Evolutionary conservation across 495 filamentous ascomycete species (phyloP).

Genomic region (Tuber aestivum): DNA sequence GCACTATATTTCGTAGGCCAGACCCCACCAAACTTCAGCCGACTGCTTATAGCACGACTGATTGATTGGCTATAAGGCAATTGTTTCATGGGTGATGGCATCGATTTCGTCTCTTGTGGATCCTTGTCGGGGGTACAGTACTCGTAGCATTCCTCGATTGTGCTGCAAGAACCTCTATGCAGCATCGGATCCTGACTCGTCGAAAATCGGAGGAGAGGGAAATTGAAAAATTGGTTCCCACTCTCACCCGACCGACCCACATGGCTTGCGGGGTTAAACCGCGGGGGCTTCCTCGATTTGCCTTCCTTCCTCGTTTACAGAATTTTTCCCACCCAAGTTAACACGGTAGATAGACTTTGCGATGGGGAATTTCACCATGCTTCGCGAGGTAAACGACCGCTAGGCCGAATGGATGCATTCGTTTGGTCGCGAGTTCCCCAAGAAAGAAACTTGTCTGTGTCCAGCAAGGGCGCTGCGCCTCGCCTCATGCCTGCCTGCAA

Average conservation of each 20-base stretch:
- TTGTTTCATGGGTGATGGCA: neutral
- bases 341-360: neutral
- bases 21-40: neutral
- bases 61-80: neutral
- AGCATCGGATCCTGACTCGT: neutral
- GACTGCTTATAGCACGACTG: neutral
- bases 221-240: neutral
- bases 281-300: neutral
- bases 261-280: neutral
- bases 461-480: neutral
- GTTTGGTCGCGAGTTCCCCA: neutral
- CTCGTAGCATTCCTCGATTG: neutral
- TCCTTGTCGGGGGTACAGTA: neutral
- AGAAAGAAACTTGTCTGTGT: neutral
- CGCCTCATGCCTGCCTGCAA: neutral
- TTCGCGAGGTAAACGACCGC: neutral
- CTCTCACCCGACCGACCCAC: neutral
- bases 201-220: neutral
- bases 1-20: neutral
- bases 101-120: neutral
- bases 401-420: neutral
- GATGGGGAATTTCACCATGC: neutral
- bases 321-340: neutral
- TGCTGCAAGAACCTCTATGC: neutral
- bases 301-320: neutral